Percentiles rank a stretch among this genome's conserved stretches.
These are phyloP conservation scores for Ampelocalamus luodianensis DNA, from an alignment of 176 grass and related monocot species.

Conservation along the genomic window DNA sequence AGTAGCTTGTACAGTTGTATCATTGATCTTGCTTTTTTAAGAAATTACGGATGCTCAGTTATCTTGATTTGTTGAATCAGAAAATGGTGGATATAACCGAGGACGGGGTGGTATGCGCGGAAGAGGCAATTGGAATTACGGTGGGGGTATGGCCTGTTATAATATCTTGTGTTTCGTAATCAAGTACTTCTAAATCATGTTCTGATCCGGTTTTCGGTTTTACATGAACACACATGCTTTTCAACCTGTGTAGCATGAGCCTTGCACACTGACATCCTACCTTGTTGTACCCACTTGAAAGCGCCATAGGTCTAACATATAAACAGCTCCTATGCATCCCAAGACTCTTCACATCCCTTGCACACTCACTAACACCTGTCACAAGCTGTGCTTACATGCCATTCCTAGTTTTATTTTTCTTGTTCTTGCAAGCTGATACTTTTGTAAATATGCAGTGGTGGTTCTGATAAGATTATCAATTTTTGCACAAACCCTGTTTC, in stretches of 20 bases:
- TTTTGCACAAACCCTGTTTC: background rate
- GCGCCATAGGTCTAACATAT: background rate
- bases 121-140: slow-evolving; percentile 70
- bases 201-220: background rate
- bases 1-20: background rate
- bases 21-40: background rate
- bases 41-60: background rate
- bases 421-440: background rate
- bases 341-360: background rate
- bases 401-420: background rate
- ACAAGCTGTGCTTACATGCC: background rate
- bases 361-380: background rate
- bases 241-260: slow-evolving; percentile 15
- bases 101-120: slow-evolving; percentile 64
- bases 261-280: background rate
- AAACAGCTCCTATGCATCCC: background rate
- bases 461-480: background rate
- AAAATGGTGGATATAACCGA: slow-evolving; percentile 82
- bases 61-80: slow-evolving; percentile 43
- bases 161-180: background rate
- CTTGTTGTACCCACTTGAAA: background rate
- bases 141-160: slow-evolving; percentile 52
- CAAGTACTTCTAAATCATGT: background rate
- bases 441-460: background rate
- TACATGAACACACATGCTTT: background rate